Percentiles rank a stretch among this genome's conserved stretches.
These are phyloP conservation scores for Carex sylvatica DNA, from an alignment of 202 grass and related monocot species.

Conservation along the genomic window DNA sequence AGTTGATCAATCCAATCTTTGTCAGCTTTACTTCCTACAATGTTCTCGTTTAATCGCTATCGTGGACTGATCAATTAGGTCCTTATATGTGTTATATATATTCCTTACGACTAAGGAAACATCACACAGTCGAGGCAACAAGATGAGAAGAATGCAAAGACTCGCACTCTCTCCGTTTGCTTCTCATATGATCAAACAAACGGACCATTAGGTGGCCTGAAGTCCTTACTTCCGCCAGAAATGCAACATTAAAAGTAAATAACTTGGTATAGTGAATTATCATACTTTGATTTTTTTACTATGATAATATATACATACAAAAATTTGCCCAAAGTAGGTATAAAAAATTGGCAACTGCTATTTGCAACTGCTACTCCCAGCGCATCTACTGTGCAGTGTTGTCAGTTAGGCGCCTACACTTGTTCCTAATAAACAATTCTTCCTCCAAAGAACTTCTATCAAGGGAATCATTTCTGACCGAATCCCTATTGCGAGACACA, in stretches of 20 bases:
- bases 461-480: conserved; percentile 43
- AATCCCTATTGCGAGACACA: conserved; percentile 55
- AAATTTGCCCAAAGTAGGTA: not conserved
- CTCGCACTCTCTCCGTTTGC: not conserved
- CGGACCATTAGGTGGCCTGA: not conserved
- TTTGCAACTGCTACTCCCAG: not conserved
- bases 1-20: not conserved
- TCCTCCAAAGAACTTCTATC: conserved; percentile 20
- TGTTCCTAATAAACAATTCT: conserved; percentile 25
- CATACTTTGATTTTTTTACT: not conserved
- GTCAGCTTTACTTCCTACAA: not conserved
- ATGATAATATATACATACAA: not conserved
- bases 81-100: not conserved
- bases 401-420: conserved; percentile 38
- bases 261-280: not conserved
- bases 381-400: not conserved
- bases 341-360: not conserved
- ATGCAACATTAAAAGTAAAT: not conserved
- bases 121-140: not conserved
- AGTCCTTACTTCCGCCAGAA: not conserved
- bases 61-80: not conserved
- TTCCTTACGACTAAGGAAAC: not conserved
- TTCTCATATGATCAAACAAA: not conserved
- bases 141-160: not conserved
- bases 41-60: not conserved